Conservation (phyloP, 306 rosid genomes). For the Glycine tomentella region DNA sequence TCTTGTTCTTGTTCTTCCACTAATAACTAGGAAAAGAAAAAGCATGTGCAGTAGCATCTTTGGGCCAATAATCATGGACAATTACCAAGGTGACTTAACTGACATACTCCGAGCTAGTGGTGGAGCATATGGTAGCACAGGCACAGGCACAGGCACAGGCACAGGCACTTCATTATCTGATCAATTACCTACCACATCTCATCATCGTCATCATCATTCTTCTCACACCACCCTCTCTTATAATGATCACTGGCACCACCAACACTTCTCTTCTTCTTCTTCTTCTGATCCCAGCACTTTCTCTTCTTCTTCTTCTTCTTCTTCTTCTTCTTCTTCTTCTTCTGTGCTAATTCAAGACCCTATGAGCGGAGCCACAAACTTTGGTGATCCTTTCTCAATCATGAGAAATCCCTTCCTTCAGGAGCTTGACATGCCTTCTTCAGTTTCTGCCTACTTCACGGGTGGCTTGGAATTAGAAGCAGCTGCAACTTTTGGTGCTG, state of each 20-base stretch:
- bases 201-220: not conserved
- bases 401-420: constrained; percentile 78
- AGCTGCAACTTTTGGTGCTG: constrained; percentile 7
- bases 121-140: constrained; percentile 43
- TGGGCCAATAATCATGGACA: constrained; percentile 61
- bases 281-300: constrained; percentile 46
- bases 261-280: constrained; percentile 11
- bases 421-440: constrained; percentile 45
- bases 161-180: constrained; percentile 43
- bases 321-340: constrained; percentile 43
- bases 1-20: not conserved
- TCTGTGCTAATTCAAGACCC: constrained; percentile 42
- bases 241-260: constrained; percentile 41
- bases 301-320: not conserved
- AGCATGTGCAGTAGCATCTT: constrained; percentile 63
- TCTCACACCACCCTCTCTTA: constrained; percentile 20
- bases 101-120: constrained; percentile 71
- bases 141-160: not conserved
- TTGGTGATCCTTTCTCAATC: constrained; percentile 82
- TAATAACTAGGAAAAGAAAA: not conserved
- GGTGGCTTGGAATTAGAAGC: constrained; percentile 33
- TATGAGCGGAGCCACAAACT: constrained; percentile 34
- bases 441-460: constrained; percentile 47
- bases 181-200: constrained; percentile 28
- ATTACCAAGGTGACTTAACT: constrained; percentile 85